Base-by-base conservation (phyloP, 768 basidiomycete genomes). In the Serpula lacrymans region DNA sequence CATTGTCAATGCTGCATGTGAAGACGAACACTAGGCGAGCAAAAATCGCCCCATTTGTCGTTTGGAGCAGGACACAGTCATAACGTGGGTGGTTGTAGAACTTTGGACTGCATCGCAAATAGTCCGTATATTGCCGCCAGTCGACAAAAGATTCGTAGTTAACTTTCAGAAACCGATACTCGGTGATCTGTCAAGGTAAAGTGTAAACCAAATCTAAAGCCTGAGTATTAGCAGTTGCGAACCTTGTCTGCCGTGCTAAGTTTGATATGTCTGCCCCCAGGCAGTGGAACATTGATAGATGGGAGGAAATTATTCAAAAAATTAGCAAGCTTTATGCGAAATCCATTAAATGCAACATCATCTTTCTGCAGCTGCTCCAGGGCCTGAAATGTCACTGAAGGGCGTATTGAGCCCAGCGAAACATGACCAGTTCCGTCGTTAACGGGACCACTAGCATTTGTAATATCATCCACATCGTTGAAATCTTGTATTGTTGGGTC, bases 11-110 rank as follows among this genome's bases (percentile, higher is more conserved):
- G 1, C 10, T 12, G 24, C 42, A 48, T 6, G 42, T 53, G 35
- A 59, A 60, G 9, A 59, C n/a, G 23, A 46, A 43, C 3, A 49
- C 2, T 4, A 60, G 40, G 14, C 42, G 32, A 7, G 42, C 57
- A 50, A 63, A 58, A 10, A 51, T 32, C 7, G 35, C 30, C 5
- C 41, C 38, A 22, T 41, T 9, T 2, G 12, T 38, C 1, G 46
- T 49, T 4, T 63, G 22, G 9, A 63, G 28, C 18, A 70, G 38
- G 2, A 61, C 57, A 37, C 24, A 57, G 41, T 62, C 57, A 41
- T 56, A 63, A 2, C 49, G 57, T 14, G 58, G 55, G 4, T 36
- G 24, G 9, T 51, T 35, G 37, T 59, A 50, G 43, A 67, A 68
- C 1, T 41, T 36, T 14, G 57, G 59, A 34, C 54, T 63, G 43